Base-by-base conservation (phyloP, 78 protist species). In the Dictyostelium brefeldianum region DNA sequence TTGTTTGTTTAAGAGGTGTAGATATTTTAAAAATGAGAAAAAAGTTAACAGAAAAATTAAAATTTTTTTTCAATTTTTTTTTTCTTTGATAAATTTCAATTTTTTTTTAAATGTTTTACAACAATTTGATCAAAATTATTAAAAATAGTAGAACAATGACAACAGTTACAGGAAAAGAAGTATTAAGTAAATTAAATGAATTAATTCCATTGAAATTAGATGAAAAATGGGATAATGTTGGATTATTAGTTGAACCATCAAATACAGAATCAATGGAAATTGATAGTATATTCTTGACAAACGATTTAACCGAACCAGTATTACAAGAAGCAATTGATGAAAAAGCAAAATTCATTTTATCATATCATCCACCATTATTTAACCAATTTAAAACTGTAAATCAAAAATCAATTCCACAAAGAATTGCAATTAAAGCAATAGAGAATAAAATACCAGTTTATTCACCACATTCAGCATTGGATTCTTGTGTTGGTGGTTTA, bases 161-260 rank as follows among this genome's bases (percentile, higher is more conserved):
- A 17, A 14, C 64, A 25, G n/a, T 70, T 43, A 59, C 41, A 47
- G 75, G 80, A 64, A 54, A 64, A 46, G 59, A 89, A 18, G 64
- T 80, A 18, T 20, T 90, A 47, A n/a, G 25, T 1, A 41, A 18
- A 46, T 53, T 90, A 29, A 67, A 81, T 18, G 43, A 48, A 15
- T 80, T 54, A 18, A 41, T 57, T 14, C 95, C 95, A 48, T 82
- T 90, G n/a, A 70, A 50, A 8, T 70, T 90, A 56, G 95, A 82
- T 0, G 95, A 80, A n/a, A 80, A 70, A 41, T 96, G 97, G 97
- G 97, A 96, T 62, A 96, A 96, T 65, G 97, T 96, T 51, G 97
- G 97, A 47, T 9, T 96, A n/a, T 79, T 96, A 29, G 89, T 96
- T n/a, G 97, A 91, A 59, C 81, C 70, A 62, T 46, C 74, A 25